Conservation (phyloP, 805 yeast genomes). For the Candida maris region DNA sequence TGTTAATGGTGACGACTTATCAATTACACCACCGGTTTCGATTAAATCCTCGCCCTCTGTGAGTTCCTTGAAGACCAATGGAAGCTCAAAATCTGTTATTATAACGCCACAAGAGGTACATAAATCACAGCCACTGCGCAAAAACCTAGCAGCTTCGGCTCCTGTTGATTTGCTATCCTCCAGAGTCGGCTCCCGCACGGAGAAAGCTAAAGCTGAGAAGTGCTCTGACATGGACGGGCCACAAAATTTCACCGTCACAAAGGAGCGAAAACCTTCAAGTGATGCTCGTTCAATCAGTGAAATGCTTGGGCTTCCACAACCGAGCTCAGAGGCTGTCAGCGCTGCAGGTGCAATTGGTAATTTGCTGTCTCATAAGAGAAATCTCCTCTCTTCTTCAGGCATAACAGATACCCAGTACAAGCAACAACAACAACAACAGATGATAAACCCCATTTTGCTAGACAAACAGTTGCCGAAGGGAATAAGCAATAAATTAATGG, state of each 20-base stretch:
- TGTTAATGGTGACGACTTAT: slow-evolving; percentile 20
- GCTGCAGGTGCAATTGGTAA: slow-evolving; percentile 36
- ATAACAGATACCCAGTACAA: slow-evolving; percentile 19
- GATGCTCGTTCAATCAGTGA: slow-evolving; percentile 28
- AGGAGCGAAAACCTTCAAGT: slow-evolving; percentile 9
- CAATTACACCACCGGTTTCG: slow-evolving; percentile 23
- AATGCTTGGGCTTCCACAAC: slow-evolving; percentile 27
- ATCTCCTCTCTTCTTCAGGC: slow-evolving; percentile 18
- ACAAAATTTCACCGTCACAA: not conserved
- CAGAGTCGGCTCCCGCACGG: slow-evolving; percentile 1
- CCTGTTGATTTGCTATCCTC: slow-evolving; percentile 8
- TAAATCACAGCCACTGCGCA: slow-evolving; percentile 3
- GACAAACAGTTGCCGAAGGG: slow-evolving; percentile 30
- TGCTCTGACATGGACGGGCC: not conserved
- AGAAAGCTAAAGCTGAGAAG: not conserved
- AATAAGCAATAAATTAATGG: slow-evolving; percentile 27
- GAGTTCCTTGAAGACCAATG: slow-evolving; percentile 15
- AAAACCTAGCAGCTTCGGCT: slow-evolving; percentile 19
- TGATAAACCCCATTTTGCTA: slow-evolving; percentile 31
- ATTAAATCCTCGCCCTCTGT: slow-evolving; percentile 22
- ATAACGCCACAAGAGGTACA: slow-evolving; percentile 7
- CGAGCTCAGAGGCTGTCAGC: slow-evolving; percentile 32
- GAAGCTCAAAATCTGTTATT: slow-evolving; percentile 17
- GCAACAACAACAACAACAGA: slow-evolving; percentile 26
- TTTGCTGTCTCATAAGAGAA: slow-evolving; percentile 28